Percentiles rank a stretch among this genome's conserved stretches.
These are phyloP conservation scores for Lentithecium fluviatile DNA, from an alignment of 495 filamentous ascomycete genomes.

Conservation along the genomic window DNA sequence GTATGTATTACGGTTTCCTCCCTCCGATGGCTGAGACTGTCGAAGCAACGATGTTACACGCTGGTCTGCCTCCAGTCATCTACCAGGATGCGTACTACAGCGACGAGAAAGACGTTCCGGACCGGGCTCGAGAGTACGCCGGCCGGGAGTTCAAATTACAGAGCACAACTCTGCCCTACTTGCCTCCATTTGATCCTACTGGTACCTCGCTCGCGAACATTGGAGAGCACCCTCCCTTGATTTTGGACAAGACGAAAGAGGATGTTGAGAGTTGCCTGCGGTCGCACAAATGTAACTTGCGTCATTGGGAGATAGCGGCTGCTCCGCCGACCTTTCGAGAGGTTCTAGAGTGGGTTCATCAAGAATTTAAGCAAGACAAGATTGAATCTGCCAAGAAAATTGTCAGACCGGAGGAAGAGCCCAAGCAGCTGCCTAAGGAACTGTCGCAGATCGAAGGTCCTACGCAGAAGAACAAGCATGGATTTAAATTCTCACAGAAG, in stretches of 20 bases:
- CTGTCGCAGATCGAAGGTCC: constrained; percentile 86
- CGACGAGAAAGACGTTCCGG: constrained; percentile 81
- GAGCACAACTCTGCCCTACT: constrained; percentile 70
- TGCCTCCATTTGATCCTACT: constrained; percentile 74
- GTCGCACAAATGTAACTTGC: constrained; percentile 54
- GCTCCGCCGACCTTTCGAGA: constrained; percentile 70
- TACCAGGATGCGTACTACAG: constrained; percentile 89
- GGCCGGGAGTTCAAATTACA: constrained; percentile 81
- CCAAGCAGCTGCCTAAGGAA: constrained; percentile 35
- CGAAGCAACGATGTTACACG: constrained; percentile 37
- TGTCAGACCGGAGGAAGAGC: neutral
- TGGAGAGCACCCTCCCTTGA: constrained; percentile 51
- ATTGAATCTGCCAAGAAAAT: neutral
- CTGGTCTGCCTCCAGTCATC: constrained; percentile 56
- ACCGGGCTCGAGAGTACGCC: constrained; percentile 76
- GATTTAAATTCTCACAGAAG: constrained; percentile 85
- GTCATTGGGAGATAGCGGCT: constrained; percentile 63
- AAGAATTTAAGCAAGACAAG: constrained; percentile 4
- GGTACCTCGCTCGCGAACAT: constrained; percentile 56
- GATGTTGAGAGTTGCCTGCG: constrained; percentile 51
- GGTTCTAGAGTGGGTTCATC: constrained; percentile 65
- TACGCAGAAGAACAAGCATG: constrained; percentile 80
- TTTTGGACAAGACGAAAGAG: constrained; percentile 53
- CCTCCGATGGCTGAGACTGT: constrained; percentile 42
- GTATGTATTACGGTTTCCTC: constrained; percentile 36